Evolutionary conservation across 1,284 basidiomycete genomes (phyloP).

Genomic region (Apiotrichum mycotoxinovorans): DNA sequence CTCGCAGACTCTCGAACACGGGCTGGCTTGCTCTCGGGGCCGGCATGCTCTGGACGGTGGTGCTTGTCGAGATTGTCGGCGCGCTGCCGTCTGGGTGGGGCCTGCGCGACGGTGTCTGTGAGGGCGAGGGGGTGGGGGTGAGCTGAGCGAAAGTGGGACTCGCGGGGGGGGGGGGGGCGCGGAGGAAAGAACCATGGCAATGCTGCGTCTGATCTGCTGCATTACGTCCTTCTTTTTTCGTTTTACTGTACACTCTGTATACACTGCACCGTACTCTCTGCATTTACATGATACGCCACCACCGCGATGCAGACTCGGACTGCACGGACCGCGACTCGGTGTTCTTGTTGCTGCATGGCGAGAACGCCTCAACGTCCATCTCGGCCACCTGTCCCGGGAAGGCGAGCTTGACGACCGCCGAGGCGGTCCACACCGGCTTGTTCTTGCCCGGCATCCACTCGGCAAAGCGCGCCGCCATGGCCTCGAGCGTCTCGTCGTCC

Average conservation of each 20-base stretch:
- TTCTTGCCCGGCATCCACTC: slow-evolving; percentile 26
- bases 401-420: slow-evolving; percentile 25
- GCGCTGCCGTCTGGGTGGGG: slow-evolving; percentile 9
- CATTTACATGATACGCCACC: too few species aligned
- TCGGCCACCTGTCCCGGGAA: slow-evolving; percentile 31
- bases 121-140: too few species aligned
- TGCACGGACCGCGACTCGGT: too few species aligned
- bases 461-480: slow-evolving; percentile 24
- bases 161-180: too few species aligned
- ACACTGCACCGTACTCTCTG: too few species aligned
- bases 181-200: too few species aligned
- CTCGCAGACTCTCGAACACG: slow-evolving; percentile 7
- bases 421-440: slow-evolving; percentile 30
- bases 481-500: slow-evolving; percentile 18
- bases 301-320: too few species aligned
- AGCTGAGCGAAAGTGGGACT: too few species aligned
- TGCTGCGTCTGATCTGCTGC: too few species aligned
- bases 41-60: slow-evolving; percentile 19
- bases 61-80: slow-evolving; percentile 17
- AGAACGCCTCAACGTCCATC: slow-evolving; percentile 28
- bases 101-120: not conserved
- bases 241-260: too few species aligned
- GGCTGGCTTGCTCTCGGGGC: slow-evolving; percentile 18
- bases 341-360: too few species aligned
- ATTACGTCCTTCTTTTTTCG: too few species aligned